Base-by-base conservation (phyloP, 176 grass and related monocot genomes). In the Raddia distichophylla region DNA sequence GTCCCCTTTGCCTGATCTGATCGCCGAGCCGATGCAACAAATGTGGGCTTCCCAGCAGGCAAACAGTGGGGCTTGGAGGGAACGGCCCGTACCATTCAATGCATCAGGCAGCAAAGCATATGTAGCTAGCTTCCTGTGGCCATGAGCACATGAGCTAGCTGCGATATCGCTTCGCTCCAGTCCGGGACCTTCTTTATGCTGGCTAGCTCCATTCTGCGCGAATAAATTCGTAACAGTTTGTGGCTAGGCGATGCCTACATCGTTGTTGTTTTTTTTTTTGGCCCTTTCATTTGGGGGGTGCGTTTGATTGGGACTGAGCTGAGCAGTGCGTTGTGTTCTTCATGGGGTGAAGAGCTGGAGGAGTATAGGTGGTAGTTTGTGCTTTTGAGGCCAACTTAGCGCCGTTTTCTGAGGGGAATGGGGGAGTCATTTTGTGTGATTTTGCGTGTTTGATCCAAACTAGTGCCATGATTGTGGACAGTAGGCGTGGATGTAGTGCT, bases 1-100 rank as follows among this genome's bases (percentile, higher is more conserved):
- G 27, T 27, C 34, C 73, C 74, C 49, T 11, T 27, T 80, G 58
- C 51, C 53, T 71, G 64, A 58, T 69, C 34, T 33, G 27, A 1
- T 27, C 27, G 27, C 27, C 27, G 27, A 27, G 27, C 1, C 27
- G 5, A 8, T 32, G 12, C 10, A 18, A 9, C 67, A 49, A 35
- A 1, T 33, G 45, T 71, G 51, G 54, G 79, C 48, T 72, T 62
- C 37, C 37, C 67, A 49, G 40, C 71, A 58, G 82, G 73, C 82
- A 76, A 75, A 76, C 72, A 76, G 72, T 76, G 60, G 59, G 65
- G 52, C 76, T 76, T 76, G 49, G 73, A 54, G 69, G 69, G 11
- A 46, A 16, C 81, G 54, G 59, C 59, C 70, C 61, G 5, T 18
- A 37, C 4, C 78, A 81, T 58, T 81, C 20, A 81, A 49, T 81